Evolutionary conservation across 176 grass and related monocot species (phyloP).

Genomic region (Carex cristatella): DNA sequence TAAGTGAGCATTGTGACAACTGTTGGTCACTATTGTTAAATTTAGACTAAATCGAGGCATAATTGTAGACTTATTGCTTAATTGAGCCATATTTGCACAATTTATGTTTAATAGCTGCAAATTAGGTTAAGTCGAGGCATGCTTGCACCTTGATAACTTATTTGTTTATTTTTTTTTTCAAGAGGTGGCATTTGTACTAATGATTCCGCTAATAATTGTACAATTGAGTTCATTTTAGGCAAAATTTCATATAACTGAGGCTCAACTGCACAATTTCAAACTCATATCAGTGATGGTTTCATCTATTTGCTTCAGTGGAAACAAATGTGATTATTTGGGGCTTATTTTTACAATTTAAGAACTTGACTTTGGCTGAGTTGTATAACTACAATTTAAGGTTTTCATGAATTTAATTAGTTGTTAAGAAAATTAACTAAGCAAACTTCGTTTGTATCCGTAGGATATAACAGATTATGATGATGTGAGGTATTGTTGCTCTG

Average conservation of each 20-base stretch:
- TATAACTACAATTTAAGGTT: not conserved
- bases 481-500: constrained; percentile 93
- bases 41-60: not conserved
- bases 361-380: not conserved
- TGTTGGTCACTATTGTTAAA: not conserved
- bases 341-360: not conserved
- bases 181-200: not conserved
- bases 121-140: not conserved
- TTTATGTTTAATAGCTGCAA: not conserved
- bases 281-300: not conserved
- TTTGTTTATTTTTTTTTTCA: not conserved
- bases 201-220: not conserved
- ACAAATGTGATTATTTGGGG: not conserved
- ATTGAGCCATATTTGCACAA: not conserved
- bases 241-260: not conserved
- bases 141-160: not conserved
- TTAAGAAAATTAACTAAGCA: not conserved
- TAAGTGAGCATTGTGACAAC: not conserved
- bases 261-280: not conserved
- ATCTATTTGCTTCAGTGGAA: not conserved
- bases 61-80: not conserved
- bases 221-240: not conserved
- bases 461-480: constrained; percentile 99
- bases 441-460: constrained; percentile 30
- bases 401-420: not conserved